phyloP scores from a whole-genome alignment of 2,329 filamentous ascomycete genomes.

The Chaetomiaceae sp. region DNA sequence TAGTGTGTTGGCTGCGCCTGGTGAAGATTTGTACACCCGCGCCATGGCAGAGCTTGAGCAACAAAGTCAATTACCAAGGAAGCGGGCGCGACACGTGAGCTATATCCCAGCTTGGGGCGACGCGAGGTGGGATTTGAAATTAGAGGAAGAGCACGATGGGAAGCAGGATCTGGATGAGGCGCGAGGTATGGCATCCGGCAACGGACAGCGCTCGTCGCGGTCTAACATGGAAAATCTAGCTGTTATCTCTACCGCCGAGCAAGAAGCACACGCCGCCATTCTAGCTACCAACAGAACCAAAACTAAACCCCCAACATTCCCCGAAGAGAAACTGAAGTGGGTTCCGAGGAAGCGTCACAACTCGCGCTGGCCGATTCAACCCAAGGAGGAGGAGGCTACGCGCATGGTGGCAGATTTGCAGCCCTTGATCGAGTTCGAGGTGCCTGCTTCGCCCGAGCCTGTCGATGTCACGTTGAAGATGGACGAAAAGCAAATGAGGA shows the following conservation, averaged over 20 bases:
- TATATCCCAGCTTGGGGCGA: constrained; percentile 33
- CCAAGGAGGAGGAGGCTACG: constrained; percentile 9
- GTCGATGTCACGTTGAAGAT: constrained; percentile 17
- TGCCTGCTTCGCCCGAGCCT: constrained; percentile 14
- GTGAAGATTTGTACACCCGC: constrained; percentile 17
- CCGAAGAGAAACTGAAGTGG: constrained; percentile 24
- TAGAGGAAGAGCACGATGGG: constrained; percentile 10
- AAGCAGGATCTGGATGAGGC: constrained; percentile 25
- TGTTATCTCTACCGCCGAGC: constrained; percentile 12
- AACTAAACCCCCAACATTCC: constrained; percentile 21
- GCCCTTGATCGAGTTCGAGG: constrained; percentile 25
- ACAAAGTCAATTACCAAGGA: constrained; percentile 33
- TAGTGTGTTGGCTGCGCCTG: constrained; percentile 10
- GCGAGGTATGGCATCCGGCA: constrained; percentile 22
- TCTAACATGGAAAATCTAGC: constrained; percentile 12
- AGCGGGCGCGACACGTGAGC: constrained; percentile 30
- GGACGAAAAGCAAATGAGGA: constrained; percentile 25
- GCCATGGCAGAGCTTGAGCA: constrained; percentile 32
- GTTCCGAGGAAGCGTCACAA: constrained; percentile 33
- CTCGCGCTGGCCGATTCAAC: constrained; percentile 31
- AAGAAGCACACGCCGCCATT: constrained; percentile 4
- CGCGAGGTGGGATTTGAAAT: constrained; percentile 29
- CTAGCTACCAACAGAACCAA: background rate
- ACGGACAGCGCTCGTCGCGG: background rate
- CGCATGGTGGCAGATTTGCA: constrained; percentile 25